phyloP scores from a whole-genome alignment of 2,329 filamentous ascomycete species.

The Aspergillus terreus region DNA sequence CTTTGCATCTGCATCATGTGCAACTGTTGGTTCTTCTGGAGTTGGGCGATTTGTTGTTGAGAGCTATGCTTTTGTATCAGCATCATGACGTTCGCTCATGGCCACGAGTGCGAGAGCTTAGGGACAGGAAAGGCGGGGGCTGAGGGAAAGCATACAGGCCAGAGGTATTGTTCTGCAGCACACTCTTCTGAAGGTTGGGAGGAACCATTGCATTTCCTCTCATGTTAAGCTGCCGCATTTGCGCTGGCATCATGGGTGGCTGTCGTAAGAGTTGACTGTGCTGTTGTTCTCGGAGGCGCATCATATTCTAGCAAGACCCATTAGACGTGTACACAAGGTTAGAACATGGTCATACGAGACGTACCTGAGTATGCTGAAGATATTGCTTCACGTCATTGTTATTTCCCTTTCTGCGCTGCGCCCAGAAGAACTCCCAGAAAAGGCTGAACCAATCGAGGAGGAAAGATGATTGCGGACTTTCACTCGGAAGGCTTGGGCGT shows the following conservation, averaged over 20 bases:
- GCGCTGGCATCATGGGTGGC: constrained; percentile 58
- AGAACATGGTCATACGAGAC: background rate
- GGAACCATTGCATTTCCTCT: constrained; percentile 43
- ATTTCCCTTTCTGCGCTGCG: constrained; percentile 68
- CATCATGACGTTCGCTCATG: constrained; percentile 6
- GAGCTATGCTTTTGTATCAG: constrained; percentile 41
- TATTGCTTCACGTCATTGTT: constrained; percentile 68
- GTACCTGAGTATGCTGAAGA: constrained; percentile 75
- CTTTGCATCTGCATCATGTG: constrained; percentile 78
- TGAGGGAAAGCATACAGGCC: constrained; percentile 33
- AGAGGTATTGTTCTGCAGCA: constrained; percentile 67
- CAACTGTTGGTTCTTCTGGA: constrained; percentile 56
- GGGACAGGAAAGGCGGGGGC: no score
- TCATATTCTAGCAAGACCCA: constrained; percentile 49
- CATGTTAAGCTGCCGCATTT: constrained; percentile 60
- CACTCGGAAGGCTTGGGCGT: constrained; percentile 55
- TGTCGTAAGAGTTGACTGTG: constrained; percentile 74
- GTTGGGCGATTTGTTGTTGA: constrained; percentile 66
- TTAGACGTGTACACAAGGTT: background rate
- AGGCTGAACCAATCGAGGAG: constrained; percentile 97
- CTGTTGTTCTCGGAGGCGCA: constrained; percentile 68
- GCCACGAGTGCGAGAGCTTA: background rate
- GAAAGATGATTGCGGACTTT: constrained; percentile 68
- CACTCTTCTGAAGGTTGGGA: constrained; percentile 62
- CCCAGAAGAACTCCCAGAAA: constrained; percentile 94